Conservation (phyloP, 495 filamentous ascomycete species). For the Schizothecium vesticola region DNA sequence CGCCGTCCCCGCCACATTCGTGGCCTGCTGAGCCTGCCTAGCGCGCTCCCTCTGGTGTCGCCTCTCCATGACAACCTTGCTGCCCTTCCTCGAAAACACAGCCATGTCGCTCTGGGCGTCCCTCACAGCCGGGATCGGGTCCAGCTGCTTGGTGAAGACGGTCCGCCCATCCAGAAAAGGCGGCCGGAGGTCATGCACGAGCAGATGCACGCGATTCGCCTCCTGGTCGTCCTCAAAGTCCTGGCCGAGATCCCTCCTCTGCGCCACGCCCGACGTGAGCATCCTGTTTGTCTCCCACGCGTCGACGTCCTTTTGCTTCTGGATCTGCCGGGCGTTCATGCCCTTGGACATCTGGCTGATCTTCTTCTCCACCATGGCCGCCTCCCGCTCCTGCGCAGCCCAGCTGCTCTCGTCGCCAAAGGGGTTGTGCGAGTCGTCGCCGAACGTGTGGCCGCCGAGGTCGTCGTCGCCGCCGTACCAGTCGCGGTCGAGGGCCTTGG, state of each 20-base stretch:
- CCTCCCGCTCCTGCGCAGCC: slow-evolving; percentile 64
- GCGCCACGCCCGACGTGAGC: slow-evolving; percentile 93
- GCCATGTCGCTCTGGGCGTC: slow-evolving; percentile 99
- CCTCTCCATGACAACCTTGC: slow-evolving; percentile 84
- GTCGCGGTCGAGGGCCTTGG: slow-evolving; percentile 73
- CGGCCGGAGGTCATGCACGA: slow-evolving; percentile 90
- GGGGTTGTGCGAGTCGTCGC: slow-evolving; percentile 62
- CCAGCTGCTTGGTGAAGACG: slow-evolving; percentile 95
- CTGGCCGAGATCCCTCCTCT: slow-evolving; percentile 70
- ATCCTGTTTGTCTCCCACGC: slow-evolving; percentile 99
- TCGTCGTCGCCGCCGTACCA: slow-evolving; percentile 82
- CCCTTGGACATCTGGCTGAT: slow-evolving; percentile 49
- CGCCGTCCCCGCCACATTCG: slow-evolving; percentile 85
- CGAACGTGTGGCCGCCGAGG: slow-evolving; percentile 61
- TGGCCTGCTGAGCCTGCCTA: slow-evolving; percentile 92
- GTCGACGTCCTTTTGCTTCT: slow-evolving; percentile 91
- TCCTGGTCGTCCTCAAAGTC: slow-evolving; percentile 92
- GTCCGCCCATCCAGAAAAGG: slow-evolving; percentile 93
- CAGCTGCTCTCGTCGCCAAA: slow-evolving; percentile 55
- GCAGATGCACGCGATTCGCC: slow-evolving; percentile 79
- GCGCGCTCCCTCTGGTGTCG: slow-evolving; percentile 89
- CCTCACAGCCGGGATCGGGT: slow-evolving; percentile 86
- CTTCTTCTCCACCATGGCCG: slow-evolving; percentile 68
- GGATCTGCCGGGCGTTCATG: slow-evolving; percentile 64
- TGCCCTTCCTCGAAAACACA: slow-evolving; percentile 94